Evolutionary conservation across 1,139 yeast species (phyloP), one percentile per base, ranked within the genome.

Genomic region (Hyphopichia pseudoburtonii): DNA sequence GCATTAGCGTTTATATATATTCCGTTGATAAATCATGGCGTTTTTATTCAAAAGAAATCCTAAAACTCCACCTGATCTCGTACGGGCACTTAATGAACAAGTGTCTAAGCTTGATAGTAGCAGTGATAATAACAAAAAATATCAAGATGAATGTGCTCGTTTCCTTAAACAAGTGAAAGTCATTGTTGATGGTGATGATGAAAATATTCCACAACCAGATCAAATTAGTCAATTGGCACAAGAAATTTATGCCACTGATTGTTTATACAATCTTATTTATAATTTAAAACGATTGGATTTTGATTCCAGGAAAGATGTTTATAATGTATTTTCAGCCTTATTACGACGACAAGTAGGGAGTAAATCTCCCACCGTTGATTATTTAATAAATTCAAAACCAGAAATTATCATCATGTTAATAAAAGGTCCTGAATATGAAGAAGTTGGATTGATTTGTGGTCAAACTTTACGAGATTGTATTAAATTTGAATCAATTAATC

Each of bases 11-110:
- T n/a, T n/a, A n/a, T n/a, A n/a, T n/a, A n/a, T n/a, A n/a, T n/a
- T n/a, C n/a, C n/a, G n/a, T n/a, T n/a, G n/a, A n/a, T n/a, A n/a
- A n/a, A n/a, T n/a, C n/a, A 88, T 90, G 96, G 86, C 97, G 15
- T 90, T 90, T 54, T 70, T 92, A 52, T 90, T 92, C 73, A 86
- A 88, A 50, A 75, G 96, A 55, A 86, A 83, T 56, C 96, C 95
- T n/a, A 88, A 88, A 60, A 82, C 96, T 2, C 95, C 97, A 2
- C 79, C 76, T 26, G 98, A 92, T 54, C 73, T 89, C 42, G 84
- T 88, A 12, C 74, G 87, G 40, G 80, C 82, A 11, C 70, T 89
- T 44, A 78, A 78, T 47, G 97, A 92, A 37, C 87, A 80, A 50
- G 71, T 88, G 14, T 61, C 71, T 26, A 83, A 86, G 54, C 69